Conservation (phyloP, 352 stramenopile genomes). For the Phytophthora constricta region DNA sequence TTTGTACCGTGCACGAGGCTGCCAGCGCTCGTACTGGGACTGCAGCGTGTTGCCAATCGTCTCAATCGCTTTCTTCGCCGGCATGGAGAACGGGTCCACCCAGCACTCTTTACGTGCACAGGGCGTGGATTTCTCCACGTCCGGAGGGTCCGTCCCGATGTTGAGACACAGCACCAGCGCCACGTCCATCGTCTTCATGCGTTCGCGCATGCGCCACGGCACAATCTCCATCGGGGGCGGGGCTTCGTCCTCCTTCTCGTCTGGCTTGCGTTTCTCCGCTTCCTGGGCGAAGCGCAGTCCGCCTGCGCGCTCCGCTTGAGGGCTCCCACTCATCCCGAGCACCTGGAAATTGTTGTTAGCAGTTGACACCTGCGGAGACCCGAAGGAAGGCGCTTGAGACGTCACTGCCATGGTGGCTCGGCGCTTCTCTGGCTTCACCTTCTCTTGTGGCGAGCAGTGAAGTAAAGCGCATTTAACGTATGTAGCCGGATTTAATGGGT, state of each 20-base stretch:
- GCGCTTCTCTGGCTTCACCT: conserved; percentile 1
- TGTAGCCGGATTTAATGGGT: conserved; percentile 16
- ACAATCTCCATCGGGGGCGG: conserved; percentile 56
- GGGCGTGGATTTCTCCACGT: conserved; percentile 96
- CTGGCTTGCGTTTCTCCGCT: conserved; percentile 36
- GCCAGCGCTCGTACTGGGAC: conserved; percentile 97
- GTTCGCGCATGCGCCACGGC: conserved; percentile 86
- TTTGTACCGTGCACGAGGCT: conserved; percentile 94
- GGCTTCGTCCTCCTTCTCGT: conserved; percentile 32
- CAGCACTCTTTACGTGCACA: conserved; percentile 98
- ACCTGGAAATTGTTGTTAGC: conserved; percentile 16
- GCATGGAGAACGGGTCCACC: conserved; percentile 96
- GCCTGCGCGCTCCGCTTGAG: conserved; percentile 40
- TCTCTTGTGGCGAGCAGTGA: conserved; percentile 27
- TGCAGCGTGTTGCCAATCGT: conserved; percentile 95
- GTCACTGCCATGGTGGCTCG: conserved; percentile 34
- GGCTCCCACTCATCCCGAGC: conserved; percentile 14
- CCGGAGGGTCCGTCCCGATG: conserved; percentile 97
- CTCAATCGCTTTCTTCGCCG: conserved; percentile 95
- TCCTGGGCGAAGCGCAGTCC: conserved; percentile 73
- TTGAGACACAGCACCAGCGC: conserved; percentile 98
- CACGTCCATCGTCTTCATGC: conserved; percentile 94
- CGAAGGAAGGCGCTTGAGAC: conserved; percentile 29
- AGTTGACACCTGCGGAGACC: conserved; percentile 22
- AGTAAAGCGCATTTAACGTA: conserved; percentile 25